Conservation (phyloP, 2,329 filamentous ascomycete genomes). For the Trichoderma sp. region DNA sequence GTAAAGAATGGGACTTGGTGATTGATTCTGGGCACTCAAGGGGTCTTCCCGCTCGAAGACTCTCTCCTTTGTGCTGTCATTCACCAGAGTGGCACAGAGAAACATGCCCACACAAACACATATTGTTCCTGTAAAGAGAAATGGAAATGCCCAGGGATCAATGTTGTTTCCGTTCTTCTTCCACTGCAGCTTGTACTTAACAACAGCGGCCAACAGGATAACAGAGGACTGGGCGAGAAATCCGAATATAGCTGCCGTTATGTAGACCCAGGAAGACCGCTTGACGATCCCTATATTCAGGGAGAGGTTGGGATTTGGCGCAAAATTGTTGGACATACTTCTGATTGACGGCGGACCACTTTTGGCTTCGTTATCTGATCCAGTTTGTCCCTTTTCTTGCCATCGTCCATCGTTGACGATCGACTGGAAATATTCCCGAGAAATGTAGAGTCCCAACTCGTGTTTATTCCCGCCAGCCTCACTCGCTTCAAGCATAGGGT, state of each 20-base stretch:
- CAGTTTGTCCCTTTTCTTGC: too few species aligned
- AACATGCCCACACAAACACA: neutral
- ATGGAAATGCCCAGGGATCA: neutral
- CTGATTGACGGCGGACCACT: rapidly evolving
- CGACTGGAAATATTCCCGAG: neutral
- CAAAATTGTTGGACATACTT: neutral
- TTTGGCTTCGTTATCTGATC: neutral
- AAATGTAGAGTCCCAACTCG: neutral
- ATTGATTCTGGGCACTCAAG: rapidly evolving
- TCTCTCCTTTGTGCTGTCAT: neutral
- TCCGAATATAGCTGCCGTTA: neutral
- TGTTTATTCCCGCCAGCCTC: neutral
- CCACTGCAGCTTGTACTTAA: neutral
- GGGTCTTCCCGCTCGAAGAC: neutral
- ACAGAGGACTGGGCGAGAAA: neutral
- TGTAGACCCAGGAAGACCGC: neutral
- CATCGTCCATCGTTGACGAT: too few species aligned
- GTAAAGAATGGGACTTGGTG: neutral
- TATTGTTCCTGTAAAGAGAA: neutral
- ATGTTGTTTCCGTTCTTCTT: neutral
- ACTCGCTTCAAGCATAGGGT: neutral
- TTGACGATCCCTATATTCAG: neutral
- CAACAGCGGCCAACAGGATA: neutral
- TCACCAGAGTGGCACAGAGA: neutral
- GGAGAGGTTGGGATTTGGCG: neutral